A percentile compares a stretch with the other conserved stretches of the same genome.
Evolutionary conservation across 257 asterid species (phyloP).

Genomic region (Handroanthus guayacan): DNA sequence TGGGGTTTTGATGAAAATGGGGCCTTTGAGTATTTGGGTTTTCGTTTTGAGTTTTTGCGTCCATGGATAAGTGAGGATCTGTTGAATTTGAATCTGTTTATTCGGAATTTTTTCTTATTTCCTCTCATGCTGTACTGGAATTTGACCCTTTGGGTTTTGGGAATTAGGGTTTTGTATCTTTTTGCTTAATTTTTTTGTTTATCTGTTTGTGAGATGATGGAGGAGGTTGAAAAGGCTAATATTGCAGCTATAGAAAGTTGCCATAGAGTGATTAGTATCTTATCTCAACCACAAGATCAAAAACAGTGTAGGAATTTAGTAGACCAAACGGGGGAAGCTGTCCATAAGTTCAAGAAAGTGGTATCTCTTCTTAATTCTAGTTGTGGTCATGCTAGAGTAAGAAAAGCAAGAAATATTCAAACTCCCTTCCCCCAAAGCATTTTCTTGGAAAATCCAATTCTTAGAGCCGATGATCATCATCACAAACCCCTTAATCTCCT

Average conservation of each 20-base stretch:
- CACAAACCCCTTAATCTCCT: constrained; percentile 57
- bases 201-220: constrained; percentile 48
- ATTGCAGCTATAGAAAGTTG: constrained; percentile 84
- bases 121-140: constrained; percentile 20
- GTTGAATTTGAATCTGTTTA: constrained; percentile 27
- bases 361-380: constrained; percentile 67
- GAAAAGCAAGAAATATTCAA: constrained; percentile 57
- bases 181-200: background rate
- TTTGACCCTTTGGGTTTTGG: constrained; percentile 36
- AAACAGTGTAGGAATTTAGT: constrained; percentile 57
- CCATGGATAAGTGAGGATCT: constrained; percentile 42
- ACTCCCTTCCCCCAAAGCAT: constrained; percentile 62
- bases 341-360: constrained; percentile 71
- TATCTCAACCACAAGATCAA: constrained; percentile 65
- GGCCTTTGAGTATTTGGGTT: constrained; percentile 32
- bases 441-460: constrained; percentile 62
- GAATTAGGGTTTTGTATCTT: constrained; percentile 44
- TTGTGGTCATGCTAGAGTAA: constrained; percentile 86
- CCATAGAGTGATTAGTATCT: constrained; percentile 67
- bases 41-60: constrained; percentile 9
- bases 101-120: background rate
- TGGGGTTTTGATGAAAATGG: constrained; percentile 36
- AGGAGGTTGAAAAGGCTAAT: constrained; percentile 81
- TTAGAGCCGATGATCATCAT: constrained; percentile 45
- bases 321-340: constrained; percentile 75